Evolutionary conservation across 352 stramenopile species (phyloP), one percentile per base, ranked within the genome.

Genomic region (Sclerospora graminicola): DNA sequence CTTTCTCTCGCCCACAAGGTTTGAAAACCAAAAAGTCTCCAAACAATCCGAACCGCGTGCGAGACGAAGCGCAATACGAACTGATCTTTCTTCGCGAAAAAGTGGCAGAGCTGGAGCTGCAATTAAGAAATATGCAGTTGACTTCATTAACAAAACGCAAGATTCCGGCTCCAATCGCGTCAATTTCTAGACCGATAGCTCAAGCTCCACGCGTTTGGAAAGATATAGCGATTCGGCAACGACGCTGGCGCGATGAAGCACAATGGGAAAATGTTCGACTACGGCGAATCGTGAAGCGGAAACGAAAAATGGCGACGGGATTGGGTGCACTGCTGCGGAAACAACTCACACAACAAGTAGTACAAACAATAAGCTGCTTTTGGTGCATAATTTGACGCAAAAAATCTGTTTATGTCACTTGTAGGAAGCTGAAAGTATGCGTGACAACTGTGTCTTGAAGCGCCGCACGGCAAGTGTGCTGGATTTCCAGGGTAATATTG

Each of bases 1-100:
- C 4, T 13, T 6, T 26, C 21, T 7, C 4, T 26, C 21, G 6
- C 3, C 27, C 38, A 24, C 55, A 60, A 15, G 14, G 29, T 4
- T 9, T 15, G 5, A 56, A 40, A 34, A 2, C 41, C 11, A 61
- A 51, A 21, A 61, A 57, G 27, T 28, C 38, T 16, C 45, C 46
- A 19, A 28, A 21, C 13, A 60, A 64, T 28, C 51, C 55, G 26
- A 64, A 64, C 28, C 55, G 51, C 20, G 50, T 54, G 42, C 55
- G 55, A 14, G 47, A 64, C 30, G 55, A 64, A 19, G 50, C 41
- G 13, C 82, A 84, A 41, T 76, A 85, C 30, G 77, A 89, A 15
- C 55, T 76, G 15, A 51, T 48, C 6, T 89, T 85, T 47, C 40
- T 89, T 13, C 78, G 78, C 27, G 54, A 81, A 30, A 82, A 85